Base-by-base conservation (phyloP, 345 rosid species). In the Sapria himalayana region DNA sequence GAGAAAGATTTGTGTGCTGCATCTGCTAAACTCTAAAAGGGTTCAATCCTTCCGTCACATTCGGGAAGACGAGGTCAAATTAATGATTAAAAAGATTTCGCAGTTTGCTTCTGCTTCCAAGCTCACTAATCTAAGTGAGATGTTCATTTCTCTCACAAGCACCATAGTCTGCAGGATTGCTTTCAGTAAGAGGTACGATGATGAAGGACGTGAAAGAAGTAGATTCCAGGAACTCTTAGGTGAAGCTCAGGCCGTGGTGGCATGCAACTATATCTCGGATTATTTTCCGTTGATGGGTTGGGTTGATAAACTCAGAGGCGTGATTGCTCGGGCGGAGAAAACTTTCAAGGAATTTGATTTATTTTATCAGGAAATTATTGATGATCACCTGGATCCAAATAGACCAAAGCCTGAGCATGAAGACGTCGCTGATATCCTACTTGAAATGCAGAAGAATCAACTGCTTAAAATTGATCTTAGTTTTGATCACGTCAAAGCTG, bases 401-500 rank as follows among this genome's bases (percentile, higher is more conserved):
- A 54, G 60, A 19, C 60, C 58, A 31, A 51, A 43, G 14, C 63
- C 50, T 10, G 54, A 5, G 19, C 59, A 33, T 10, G 48, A 48
- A 23, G 74, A 64, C 20, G 17, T 69, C 19, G 46, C 64, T 11
- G 62, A 69, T 36, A 50, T 60, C 25, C 21, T 69, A 23, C 64
- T 69, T 1, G 57, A 57, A 0, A 25, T 64, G 13, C 54, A 51
- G 38, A 54, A 45, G 29, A 52, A 35, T 16, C 45, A 33, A 31
- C 51, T 54, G 5, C 10, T 20, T 5, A 70, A 61, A 11, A 48
- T 45, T 33, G 49, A 54, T 29, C 67, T 64, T 5, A 61, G 70
- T 15, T 53, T 43, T 33, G 61, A 46, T 27, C 53, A 64, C 29
- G 53, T 69, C 12, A 64, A 69, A 48, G 71, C 68, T 39, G 39